A percentile compares a stretch with the other conserved stretches of the same genome.
These are phyloP conservation scores for Zygnema cylindricum DNA, from an alignment of 139 green algal species.

Conservation along the genomic window DNA sequence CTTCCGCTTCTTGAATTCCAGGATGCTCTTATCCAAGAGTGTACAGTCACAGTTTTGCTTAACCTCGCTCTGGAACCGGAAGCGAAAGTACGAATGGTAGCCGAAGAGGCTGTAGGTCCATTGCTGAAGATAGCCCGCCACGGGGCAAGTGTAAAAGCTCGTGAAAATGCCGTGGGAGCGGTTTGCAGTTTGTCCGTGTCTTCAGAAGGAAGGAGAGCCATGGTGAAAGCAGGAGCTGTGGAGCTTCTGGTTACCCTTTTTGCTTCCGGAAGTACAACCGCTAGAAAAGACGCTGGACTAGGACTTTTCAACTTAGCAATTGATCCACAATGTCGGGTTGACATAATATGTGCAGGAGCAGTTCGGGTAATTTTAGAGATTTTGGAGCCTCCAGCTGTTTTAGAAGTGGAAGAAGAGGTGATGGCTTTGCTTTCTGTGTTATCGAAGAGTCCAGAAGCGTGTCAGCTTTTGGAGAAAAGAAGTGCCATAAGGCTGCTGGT, in stretches of 20 bases:
- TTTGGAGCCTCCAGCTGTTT: background rate
- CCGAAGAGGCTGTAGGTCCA: constrained; percentile 2
- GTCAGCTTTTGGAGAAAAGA: background rate
- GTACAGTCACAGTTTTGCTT: constrained; percentile 19
- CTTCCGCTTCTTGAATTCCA: background rate
- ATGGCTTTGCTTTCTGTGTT: constrained; percentile 19
- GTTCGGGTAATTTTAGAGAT: constrained; percentile 11
- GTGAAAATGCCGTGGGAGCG: constrained; percentile 10
- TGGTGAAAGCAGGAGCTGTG: constrained; percentile 19
- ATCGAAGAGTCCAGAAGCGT: background rate
- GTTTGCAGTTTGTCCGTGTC: background rate
- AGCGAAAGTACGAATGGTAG: constrained; percentile 23
- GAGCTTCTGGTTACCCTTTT: constrained; percentile 26
- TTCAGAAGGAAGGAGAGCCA: background rate
- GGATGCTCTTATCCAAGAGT: background rate
- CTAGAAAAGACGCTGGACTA: constrained; percentile 13
- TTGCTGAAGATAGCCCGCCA: background rate
- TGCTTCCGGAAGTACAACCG: background rate
- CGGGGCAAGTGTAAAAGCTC: background rate
- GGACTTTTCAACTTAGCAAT: constrained; percentile 47
- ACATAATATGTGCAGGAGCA: constrained; percentile 14
- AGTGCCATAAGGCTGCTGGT: background rate
- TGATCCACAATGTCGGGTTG: background rate
- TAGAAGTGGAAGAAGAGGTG: constrained; percentile 20
- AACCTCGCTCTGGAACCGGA: constrained; percentile 27